Percentiles rank a stretch among this genome's conserved stretches.
Evolutionary conservation across 2,329 filamentous ascomycete genomes (phyloP).

Genomic region (Epichloe hybrida): DNA sequence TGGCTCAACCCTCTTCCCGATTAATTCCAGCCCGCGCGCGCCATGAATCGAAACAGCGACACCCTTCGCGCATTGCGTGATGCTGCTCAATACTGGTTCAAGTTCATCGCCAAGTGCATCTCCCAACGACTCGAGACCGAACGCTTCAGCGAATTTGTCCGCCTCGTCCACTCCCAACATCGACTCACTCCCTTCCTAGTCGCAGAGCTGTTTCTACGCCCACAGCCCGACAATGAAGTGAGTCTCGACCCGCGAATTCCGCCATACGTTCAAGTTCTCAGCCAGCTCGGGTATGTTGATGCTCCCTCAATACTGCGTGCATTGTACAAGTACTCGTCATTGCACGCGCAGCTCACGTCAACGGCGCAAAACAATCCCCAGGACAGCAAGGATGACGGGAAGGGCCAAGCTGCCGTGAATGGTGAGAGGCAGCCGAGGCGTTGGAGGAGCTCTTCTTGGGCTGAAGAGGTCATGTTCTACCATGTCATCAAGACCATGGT

Average conservation of each 20-base stretch:
- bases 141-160: constrained; percentile 38
- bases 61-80: constrained; percentile 13
- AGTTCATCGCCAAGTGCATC: constrained; percentile 38
- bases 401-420: constrained; percentile 4
- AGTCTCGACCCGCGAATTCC: constrained; percentile 45
- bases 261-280: constrained; percentile 44
- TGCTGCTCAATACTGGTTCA: constrained; percentile 31
- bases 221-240: constrained; percentile 32
- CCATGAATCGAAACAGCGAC: constrained; percentile 15
- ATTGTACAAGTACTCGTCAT: constrained; percentile 43
- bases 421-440: constrained; percentile 16
- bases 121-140: constrained; percentile 36
- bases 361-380: constrained; percentile 2
- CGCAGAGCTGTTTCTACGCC: constrained; percentile 46
- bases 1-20: background rate
- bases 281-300: constrained; percentile 37
- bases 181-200: constrained; percentile 37
- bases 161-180: constrained; percentile 34
- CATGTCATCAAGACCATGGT: constrained; percentile 80
- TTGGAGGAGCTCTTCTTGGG: constrained; percentile 44
- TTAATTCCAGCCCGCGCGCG: background rate
- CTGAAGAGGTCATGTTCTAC: constrained; percentile 88
- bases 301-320: constrained; percentile 40
- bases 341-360: constrained; percentile 20
- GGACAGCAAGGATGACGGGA: constrained; percentile 1